phyloP scores from a whole-genome alignment of 2,329 filamentous ascomycete species.

The Hypoxylon rubiginosum region DNA sequence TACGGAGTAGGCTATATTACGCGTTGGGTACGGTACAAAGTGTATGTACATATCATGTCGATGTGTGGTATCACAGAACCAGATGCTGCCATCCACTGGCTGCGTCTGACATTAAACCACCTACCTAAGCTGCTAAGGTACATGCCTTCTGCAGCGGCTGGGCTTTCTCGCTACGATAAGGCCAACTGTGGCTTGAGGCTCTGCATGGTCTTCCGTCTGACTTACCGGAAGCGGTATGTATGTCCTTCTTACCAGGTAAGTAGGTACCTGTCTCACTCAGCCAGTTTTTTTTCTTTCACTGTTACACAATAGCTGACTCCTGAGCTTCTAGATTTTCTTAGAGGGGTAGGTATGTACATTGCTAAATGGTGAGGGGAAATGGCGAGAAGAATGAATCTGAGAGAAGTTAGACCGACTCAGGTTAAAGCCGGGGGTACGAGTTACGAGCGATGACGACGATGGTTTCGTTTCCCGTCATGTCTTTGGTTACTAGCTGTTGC shows the following conservation, averaged over 20 bases:
- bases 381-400: neutral
- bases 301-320: neutral
- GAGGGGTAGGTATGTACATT: constrained; percentile 7
- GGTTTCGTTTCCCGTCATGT: constrained; percentile 19
- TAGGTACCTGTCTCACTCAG: neutral
- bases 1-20: constrained; percentile 24
- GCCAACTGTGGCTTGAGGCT: constrained; percentile 28
- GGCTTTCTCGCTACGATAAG: constrained; percentile 20
- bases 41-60: neutral
- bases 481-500: no score
- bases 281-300: neutral
- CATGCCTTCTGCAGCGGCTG: constrained; percentile 17
- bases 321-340: neutral
- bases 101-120: constrained; percentile 17
- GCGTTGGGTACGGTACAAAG: neutral
- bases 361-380: constrained; percentile 25
- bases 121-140: no score
- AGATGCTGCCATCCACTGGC: constrained; percentile 5
- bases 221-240: constrained; percentile 23
- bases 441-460: constrained; percentile 31
- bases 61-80: constrained; percentile 22
- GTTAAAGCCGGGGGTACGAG: constrained; percentile 5
- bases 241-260: neutral
- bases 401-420: constrained; percentile 21
- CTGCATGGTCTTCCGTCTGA: constrained; percentile 20